phyloP scores from a whole-genome alignment of 495 filamentous ascomycete genomes.

The Delitschia confertaspora region DNA sequence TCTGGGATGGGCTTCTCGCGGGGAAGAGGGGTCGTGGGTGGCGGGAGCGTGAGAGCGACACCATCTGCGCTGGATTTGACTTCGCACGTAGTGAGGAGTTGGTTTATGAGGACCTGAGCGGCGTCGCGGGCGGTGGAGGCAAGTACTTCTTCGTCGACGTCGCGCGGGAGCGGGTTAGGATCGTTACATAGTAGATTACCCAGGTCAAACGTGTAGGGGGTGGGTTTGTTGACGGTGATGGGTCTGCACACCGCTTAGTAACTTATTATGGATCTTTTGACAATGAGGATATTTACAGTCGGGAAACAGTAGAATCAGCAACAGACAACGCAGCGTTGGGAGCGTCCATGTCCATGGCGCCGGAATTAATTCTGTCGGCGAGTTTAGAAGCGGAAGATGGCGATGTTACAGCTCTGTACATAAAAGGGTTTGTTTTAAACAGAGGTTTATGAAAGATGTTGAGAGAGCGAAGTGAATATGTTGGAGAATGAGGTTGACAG shows the following conservation, averaged over 20 bases:
- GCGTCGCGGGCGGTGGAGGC: slow-evolving; percentile 68
- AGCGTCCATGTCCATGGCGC: slow-evolving; percentile 15
- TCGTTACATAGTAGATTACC: slow-evolving; percentile 75
- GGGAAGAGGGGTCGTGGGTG: slow-evolving; percentile 58
- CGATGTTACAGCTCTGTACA: too few species aligned
- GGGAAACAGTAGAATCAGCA: slow-evolving; percentile 14
- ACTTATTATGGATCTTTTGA: too few species aligned
- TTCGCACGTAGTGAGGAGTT: slow-evolving; percentile 78
- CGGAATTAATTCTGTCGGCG: slow-evolving; percentile 6
- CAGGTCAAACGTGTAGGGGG: slow-evolving; percentile 85
- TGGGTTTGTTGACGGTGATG: slow-evolving; percentile 69
- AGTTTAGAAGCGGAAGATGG: too few species aligned
- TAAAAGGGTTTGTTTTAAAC: too few species aligned
- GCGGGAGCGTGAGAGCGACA: slow-evolving; percentile 67
- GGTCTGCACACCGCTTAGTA: too few species aligned
- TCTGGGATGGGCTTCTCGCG: slow-evolving; percentile 83
- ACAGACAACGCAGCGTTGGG: slow-evolving; percentile 5
- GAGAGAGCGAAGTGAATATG: too few species aligned
- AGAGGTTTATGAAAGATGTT: too few species aligned
- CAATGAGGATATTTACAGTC: too few species aligned
- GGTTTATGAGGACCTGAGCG: slow-evolving; percentile 79
- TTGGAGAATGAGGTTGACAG: too few species aligned
- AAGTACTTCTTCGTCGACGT: slow-evolving; percentile 46
- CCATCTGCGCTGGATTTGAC: slow-evolving; percentile 52
- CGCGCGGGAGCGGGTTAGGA: slow-evolving; percentile 64